Evolutionary conservation across 306 rosid species (phyloP).

Genomic region (Pyrus pyrifolia): DNA sequence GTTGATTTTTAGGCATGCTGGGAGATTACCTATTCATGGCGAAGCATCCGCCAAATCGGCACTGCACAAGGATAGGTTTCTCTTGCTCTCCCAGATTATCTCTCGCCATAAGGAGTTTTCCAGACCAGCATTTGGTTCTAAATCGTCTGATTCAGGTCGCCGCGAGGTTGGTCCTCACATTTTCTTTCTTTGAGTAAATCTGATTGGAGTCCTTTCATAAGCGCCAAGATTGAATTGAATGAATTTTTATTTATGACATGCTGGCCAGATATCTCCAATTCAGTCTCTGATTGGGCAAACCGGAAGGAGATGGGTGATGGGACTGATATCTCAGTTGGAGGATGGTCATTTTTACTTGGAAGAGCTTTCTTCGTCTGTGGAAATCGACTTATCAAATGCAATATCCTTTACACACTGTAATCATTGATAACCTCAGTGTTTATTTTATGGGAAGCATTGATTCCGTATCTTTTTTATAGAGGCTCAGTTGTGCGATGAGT

Average conservation of each 20-base stretch:
- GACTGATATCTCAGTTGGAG: constrained; percentile 81
- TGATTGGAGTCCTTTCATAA: background rate
- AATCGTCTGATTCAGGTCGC: constrained; percentile 56
- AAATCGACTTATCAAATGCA: constrained; percentile 63
- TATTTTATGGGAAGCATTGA: background rate
- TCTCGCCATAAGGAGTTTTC: constrained; percentile 80
- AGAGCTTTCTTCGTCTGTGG: constrained; percentile 77
- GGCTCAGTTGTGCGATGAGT: constrained; percentile 1
- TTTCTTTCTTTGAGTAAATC: background rate
- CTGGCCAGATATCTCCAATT: constrained; percentile 81
- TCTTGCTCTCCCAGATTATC: constrained; percentile 71
- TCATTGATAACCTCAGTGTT: background rate
- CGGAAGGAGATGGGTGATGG: constrained; percentile 88
- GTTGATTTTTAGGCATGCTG: constrained; percentile 39
- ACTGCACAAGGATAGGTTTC: constrained; percentile 70
- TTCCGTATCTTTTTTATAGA: background rate
- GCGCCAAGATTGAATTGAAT: background rate
- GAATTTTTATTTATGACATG: background rate
- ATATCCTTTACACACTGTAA: constrained; percentile 53
- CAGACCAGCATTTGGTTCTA: constrained; percentile 70
- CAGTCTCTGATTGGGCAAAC: constrained; percentile 85
- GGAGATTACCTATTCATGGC: constrained; percentile 59
- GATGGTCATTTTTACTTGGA: constrained; percentile 83
- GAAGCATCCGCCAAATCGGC: constrained; percentile 69
- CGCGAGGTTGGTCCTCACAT: constrained; percentile 59